Evolutionary conservation across 768 basidiomycete species (phyloP).

Genomic region (Mycena kentingensis): DNA sequence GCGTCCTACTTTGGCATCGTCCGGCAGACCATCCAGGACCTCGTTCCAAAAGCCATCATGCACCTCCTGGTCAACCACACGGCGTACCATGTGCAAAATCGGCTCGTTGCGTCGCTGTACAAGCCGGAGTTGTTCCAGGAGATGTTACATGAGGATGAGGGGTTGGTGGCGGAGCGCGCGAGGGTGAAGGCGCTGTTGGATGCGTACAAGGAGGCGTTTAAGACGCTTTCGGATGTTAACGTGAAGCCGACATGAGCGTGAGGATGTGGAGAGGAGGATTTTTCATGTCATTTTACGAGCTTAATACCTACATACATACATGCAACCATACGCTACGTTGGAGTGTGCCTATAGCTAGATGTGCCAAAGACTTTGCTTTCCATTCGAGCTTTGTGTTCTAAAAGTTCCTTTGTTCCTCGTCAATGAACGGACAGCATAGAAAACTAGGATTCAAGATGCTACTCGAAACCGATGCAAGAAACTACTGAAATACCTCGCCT

Average conservation of each 20-base stretch:
- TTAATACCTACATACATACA: background rate
- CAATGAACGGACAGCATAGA: too few relatives aligned
- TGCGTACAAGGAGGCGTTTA: constrained; percentile 94
- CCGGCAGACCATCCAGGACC: constrained; percentile 94
- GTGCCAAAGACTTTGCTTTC: too few relatives aligned
- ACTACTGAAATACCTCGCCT: too few relatives aligned
- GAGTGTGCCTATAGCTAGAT: too few relatives aligned
- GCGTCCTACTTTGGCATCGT: constrained; percentile 95
- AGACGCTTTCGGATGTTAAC: constrained; percentile 80
- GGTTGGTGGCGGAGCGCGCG: constrained; percentile 88
- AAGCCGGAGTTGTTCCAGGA: constrained; percentile 92
- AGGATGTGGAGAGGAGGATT: too few relatives aligned
- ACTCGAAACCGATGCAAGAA: too few relatives aligned
- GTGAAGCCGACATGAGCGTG: constrained; percentile 58
- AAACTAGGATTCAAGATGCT: too few relatives aligned
- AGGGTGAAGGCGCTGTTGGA: constrained; percentile 93
- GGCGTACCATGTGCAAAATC: constrained; percentile 95
- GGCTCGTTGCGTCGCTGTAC: constrained; percentile 91
- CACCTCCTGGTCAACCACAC: constrained; percentile 96
- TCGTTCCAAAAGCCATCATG: constrained; percentile 98
- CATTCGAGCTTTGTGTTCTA: too few relatives aligned
- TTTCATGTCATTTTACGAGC: constrained; percentile 2
- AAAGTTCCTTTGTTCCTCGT: too few relatives aligned
- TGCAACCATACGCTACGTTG: too few relatives aligned
- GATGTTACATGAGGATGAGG: constrained; percentile 93